Evolutionary conservation across 2,329 filamentous ascomycete species (phyloP), one percentile per base, ranked within the genome.

Genomic region (Trichophaea hybrida): DNA sequence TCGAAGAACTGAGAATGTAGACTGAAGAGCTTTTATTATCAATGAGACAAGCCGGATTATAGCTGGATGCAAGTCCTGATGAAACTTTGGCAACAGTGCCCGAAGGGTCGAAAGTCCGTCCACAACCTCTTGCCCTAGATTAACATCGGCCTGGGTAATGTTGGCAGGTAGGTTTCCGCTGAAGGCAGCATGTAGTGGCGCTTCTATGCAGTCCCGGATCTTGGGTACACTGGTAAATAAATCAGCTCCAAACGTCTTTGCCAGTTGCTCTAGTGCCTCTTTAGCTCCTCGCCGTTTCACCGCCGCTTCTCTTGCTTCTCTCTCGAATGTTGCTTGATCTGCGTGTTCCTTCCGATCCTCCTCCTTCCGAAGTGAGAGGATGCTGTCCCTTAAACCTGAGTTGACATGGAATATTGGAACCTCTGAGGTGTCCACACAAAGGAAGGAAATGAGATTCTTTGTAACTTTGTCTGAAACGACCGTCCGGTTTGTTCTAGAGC

Each of bases 401-500:
- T 97, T 93, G 33, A 86, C 84, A 4, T 84, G 82, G 71, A 97
- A 97, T 69, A 97, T 93, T 0, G 93, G 93, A 0, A 94, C 98
- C 72, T 98, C 94, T 0, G 93, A 91, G 1, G 94, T 94, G 71
- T 98, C 93, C 69, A 96, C 88, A 69, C 93, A 98, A 64, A 89
- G 95, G 73, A 96, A 98, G 70, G 96, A 97, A 74, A 94, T 88
- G 56, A 98, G 74, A 69, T 98, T 98, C 51, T 87, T 84, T 33
- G 97, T 90, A 12, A 98, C 86, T 74, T 98, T 98, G 71, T 96
- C 90, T 13, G 93, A 90, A 10, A 94, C 88, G 13, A 84, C 88
- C 59, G 84, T 80, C 63, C 91, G 86, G 43, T 88, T 85, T 58
- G 82, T 82, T 46, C 82, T 80, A 3, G 88, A 89, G 68, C 97